Conservation (phyloP, 2,329 filamentous ascomycete species). For the Trichoderma harzianum region DNA sequence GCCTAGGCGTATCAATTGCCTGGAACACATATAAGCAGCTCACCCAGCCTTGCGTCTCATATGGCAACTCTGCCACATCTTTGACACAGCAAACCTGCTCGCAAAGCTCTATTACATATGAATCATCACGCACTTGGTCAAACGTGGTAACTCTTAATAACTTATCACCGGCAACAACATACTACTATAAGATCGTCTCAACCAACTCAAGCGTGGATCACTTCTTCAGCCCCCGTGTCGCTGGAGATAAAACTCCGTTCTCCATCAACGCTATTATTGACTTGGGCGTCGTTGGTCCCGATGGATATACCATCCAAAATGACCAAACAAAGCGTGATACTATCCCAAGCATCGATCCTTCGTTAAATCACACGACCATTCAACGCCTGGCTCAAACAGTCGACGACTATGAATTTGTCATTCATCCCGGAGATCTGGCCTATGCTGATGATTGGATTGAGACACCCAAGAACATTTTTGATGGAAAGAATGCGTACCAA, state of each 20-base stretch:
- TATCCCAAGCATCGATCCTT: conserved; percentile 48
- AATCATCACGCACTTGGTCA: conserved; percentile 51
- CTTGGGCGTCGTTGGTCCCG: conserved; percentile 45
- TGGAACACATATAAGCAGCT: conserved; percentile 56
- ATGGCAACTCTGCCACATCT: conserved; percentile 41
- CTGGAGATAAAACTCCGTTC: conserved; percentile 55
- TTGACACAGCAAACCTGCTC: conserved; percentile 45
- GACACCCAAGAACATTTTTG: conserved; percentile 42
- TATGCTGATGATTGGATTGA: conserved; percentile 59
- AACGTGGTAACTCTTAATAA: conserved; percentile 46
- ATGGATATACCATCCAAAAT: conserved; percentile 32
- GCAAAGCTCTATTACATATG: conserved; percentile 46
- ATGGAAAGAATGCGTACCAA: conserved; percentile 51
- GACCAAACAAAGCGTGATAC: conserved; percentile 45
- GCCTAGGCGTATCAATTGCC: conserved; percentile 47
- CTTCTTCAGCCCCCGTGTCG: conserved; percentile 51
- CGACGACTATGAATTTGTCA: conserved; percentile 53
- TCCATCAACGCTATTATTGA: conserved; percentile 48
- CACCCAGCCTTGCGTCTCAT: conserved; percentile 46
- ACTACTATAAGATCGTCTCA: conserved; percentile 59
- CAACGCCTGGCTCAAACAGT: conserved; percentile 48
- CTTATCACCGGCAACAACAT: conserved; percentile 51
- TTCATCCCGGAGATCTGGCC: conserved; percentile 53
- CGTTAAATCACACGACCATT: conserved; percentile 58
- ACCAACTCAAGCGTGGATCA: conserved; percentile 52